Evolutionary conservation across 2,329 filamentous ascomycete genomes (phyloP), one percentile per base, ranked within the genome.

Genomic region (Helotiales sp.): DNA sequence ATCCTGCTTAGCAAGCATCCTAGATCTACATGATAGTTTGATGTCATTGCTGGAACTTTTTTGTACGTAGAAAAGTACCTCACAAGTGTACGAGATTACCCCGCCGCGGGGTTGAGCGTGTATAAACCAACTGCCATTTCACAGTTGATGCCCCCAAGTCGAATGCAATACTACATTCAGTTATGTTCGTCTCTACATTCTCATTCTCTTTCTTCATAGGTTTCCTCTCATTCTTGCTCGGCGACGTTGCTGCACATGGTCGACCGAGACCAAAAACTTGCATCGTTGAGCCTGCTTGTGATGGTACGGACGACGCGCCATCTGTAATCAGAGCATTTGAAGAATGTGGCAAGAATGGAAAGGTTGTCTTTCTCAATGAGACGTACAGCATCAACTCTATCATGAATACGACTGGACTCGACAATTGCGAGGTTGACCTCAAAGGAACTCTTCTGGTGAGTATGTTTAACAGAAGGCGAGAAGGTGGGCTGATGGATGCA

Each of bases 371-470:
- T 59, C 50, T 69, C 36, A 73, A 76, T 48, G 69, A 65, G 2
- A 79, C 75, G 0, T 81, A 79, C 62, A 66, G 78, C 58, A 66
- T 81, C 51, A 73, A 75, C 24, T 72, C 68, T 0, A 72, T 77
- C 1, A 74, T 81, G 76, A 76, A 79, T 49, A 77, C 73, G 1
- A 75, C 71, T 0, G 70, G 70, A 27, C 69, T 81, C 1, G 57
- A 72, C 1, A 71, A 81, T 61, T 71, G 73, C 9, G 72, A 76
- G 1, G 70, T 81, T 19, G 76, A 81, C 60, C 77, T 84, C 48
- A 76, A 78, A 59, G 85, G 84, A n/a, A 79, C 77, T 12, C 76
- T 88, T n/a, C 17, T 63, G 2, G 56, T 69, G 69, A 34, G 24
- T 50, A 12, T 12, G 66, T 74, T 48, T 74, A 9, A 12, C 7